A percentile compares a stretch with the other conserved stretches of the same genome.
Conservation (phyloP, 768 basidiomycete species). For the Lyophyllum atratum region DNA sequence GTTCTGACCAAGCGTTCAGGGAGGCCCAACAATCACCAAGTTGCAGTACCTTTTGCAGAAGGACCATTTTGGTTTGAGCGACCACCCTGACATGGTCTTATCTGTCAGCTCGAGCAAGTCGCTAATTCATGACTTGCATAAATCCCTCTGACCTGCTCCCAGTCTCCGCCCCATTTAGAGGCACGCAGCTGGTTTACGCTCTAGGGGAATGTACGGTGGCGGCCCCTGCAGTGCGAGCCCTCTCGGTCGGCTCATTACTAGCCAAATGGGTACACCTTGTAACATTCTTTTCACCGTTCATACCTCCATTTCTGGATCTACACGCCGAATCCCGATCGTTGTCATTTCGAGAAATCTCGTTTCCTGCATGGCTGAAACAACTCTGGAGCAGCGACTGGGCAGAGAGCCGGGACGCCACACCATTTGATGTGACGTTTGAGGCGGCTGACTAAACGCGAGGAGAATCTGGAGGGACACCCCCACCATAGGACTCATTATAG, state of each 20-base stretch:
- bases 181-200: conserved; percentile 47
- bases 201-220: conserved; percentile 43
- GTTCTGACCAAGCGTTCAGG: conserved; percentile 26
- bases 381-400: conserved; percentile 53
- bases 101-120: conserved; percentile 44
- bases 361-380: conserved; percentile 33
- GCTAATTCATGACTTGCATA: not conserved
- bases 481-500: conserved; percentile 42
- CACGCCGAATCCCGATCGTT: conserved; percentile 45
- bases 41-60: conserved; percentile 41
- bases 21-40: conserved; percentile 49
- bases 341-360: conserved; percentile 38
- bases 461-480: conserved; percentile 34
- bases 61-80: conserved; percentile 41
- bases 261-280: conserved; percentile 41
- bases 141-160: not conserved
- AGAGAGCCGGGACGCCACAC: conserved; percentile 44
- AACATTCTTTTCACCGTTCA: conserved; percentile 44
- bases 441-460: conserved; percentile 45
- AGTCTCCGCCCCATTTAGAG: conserved; percentile 52
- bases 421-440: conserved; percentile 49
- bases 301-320: conserved; percentile 38
- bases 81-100: conserved; percentile 45
- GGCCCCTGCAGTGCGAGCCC: conserved; percentile 40
- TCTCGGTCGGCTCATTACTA: conserved; percentile 41